These are phyloP conservation scores for Collybia sp. DNA, from an alignment of 768 basidiomycete species.

Conservation along the genomic window DNA sequence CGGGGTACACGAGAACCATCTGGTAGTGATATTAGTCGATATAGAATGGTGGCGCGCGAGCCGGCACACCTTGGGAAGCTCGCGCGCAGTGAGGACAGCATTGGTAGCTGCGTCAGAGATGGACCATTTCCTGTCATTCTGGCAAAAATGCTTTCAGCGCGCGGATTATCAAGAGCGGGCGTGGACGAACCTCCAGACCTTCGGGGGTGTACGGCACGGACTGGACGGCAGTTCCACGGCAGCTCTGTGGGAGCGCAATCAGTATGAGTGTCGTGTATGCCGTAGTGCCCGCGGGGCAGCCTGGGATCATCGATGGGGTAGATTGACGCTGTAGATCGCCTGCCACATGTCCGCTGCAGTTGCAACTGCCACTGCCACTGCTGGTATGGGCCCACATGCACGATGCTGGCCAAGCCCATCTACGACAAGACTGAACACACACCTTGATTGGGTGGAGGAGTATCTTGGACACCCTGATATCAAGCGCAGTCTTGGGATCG, in stretches of 20 bases:
- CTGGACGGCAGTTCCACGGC: slow-evolving; percentile 59
- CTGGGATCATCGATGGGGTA: neutral
- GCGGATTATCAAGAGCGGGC: neutral
- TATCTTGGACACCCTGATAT: slow-evolving; percentile 49
- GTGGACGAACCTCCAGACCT: slow-evolving; percentile 55
- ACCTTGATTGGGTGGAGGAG: slow-evolving; percentile 71
- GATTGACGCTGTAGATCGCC: too few species aligned
- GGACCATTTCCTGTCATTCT: slow-evolving; percentile 74
- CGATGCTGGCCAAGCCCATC: neutral
- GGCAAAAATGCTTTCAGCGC: neutral
- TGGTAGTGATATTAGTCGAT: slow-evolving; percentile 15
- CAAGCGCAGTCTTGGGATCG: slow-evolving; percentile 16
- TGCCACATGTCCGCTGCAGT: neutral
- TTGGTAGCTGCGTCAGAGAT: slow-evolving; percentile 54
- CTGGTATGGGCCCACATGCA: too few species aligned
- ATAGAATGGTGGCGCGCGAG: neutral
- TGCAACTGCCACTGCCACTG: too few species aligned
- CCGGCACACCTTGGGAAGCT: slow-evolving; percentile 47
- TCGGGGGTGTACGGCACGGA: slow-evolving; percentile 51
- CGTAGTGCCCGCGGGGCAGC: neutral
- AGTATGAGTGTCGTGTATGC: neutral
- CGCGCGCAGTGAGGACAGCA: slow-evolving; percentile 63
- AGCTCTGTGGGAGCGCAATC: slow-evolving; percentile 46
- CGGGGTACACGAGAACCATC: slow-evolving; percentile 67
- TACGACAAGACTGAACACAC: slow-evolving; percentile 4